Conservation (phyloP, 148 eudicot genomes). For the Cornus controversa region DNA sequence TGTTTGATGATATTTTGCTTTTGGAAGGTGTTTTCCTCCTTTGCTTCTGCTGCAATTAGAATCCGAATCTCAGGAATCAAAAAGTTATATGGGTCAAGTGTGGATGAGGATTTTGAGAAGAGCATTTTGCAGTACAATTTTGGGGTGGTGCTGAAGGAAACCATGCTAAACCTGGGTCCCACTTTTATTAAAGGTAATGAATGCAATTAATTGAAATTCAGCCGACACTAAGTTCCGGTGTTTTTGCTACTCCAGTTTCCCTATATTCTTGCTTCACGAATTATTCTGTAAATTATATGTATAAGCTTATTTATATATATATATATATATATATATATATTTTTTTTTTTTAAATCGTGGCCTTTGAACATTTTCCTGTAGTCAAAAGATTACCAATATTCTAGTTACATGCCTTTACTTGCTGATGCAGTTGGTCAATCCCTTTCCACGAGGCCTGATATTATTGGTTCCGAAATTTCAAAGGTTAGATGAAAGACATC, state of each 20-base stretch:
- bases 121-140: slow-evolving; percentile 48
- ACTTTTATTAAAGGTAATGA: slow-evolving; percentile 84
- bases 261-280: not conserved
- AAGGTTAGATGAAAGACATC: slow-evolving; percentile 49
- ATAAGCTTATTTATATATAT: not conserved
- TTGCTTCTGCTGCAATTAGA: slow-evolving; percentile 72
- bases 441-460: slow-evolving; percentile 97
- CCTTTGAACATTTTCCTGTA: slow-evolving; percentile 2
- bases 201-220: slow-evolving; percentile 5
- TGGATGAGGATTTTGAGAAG: slow-evolving; percentile 26
- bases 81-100: slow-evolving; percentile 30
- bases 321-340: too few relatives aligned
- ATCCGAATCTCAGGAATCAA: slow-evolving; percentile 51
- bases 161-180: slow-evolving; percentile 82
- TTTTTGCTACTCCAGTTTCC: not conserved
- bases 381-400: not conserved
- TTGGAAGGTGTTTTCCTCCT: slow-evolving; percentile 69
- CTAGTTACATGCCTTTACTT: slow-evolving; percentile 24
- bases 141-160: slow-evolving; percentile 81
- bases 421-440: slow-evolving; percentile 91
- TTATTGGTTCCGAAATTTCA: slow-evolving; percentile 73
- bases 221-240: not conserved
- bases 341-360: too few relatives aligned
- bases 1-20: slow-evolving; percentile 19
- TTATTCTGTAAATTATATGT: not conserved